These are phyloP conservation scores for Aspergillus sp. DNA, from an alignment of 2,329 filamentous ascomycete genomes.

Conservation along the genomic window DNA sequence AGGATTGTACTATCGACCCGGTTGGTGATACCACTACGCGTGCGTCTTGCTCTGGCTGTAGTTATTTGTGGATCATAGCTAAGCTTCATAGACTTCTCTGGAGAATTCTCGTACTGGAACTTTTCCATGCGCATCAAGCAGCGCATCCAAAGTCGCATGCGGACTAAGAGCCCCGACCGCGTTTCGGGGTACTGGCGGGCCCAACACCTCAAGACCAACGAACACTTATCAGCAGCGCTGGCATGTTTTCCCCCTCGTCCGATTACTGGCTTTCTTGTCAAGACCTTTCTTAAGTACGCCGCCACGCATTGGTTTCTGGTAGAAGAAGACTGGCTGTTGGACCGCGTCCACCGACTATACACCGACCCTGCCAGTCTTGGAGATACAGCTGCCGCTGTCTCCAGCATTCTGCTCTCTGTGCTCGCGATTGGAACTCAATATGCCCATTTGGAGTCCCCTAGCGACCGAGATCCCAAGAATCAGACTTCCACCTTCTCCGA, in stretches of 20 bases:
- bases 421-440: constrained; percentile 57
- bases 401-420: constrained; percentile 52
- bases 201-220: constrained; percentile 49
- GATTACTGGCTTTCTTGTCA: constrained; percentile 51
- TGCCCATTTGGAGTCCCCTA: constrained; percentile 48
- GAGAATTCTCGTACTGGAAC: constrained; percentile 58
- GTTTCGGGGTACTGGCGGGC: constrained; percentile 49
- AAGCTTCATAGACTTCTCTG: constrained; percentile 49
- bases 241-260: constrained; percentile 51
- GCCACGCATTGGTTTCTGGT: constrained; percentile 55
- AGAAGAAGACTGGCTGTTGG: constrained; percentile 47
- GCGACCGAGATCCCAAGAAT: constrained; percentile 9
- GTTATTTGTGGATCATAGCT: background rate
- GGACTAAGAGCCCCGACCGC: constrained; percentile 28
- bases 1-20: constrained; percentile 17
- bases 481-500: constrained; percentile 35
- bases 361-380: constrained; percentile 38
- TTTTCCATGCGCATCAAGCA: constrained; percentile 56
- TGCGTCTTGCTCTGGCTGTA: background rate
- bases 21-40: constrained; percentile 18
- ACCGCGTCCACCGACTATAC: constrained; percentile 48
- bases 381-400: constrained; percentile 45
- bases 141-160: constrained; percentile 48
- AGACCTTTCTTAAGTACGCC: constrained; percentile 53
- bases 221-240: constrained; percentile 41